Conservation (phyloP, 2,329 filamentous ascomycete genomes). For the Penicillium vulpinum region DNA sequence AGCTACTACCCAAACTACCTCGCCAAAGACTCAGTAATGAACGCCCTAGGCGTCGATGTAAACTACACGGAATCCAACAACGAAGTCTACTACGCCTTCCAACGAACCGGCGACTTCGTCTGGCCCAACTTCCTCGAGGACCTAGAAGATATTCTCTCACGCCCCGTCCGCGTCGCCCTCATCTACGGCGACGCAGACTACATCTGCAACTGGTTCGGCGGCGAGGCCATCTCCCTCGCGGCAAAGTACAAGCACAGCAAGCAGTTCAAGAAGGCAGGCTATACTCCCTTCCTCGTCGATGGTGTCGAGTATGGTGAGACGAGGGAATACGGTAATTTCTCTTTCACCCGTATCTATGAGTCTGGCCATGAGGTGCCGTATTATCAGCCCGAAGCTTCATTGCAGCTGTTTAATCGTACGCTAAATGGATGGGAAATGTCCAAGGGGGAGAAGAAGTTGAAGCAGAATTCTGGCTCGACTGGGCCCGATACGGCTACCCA, state of each 20-base stretch:
- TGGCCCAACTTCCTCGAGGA: conserved; percentile 62
- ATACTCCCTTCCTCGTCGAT: conserved; percentile 70
- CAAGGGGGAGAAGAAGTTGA: conserved; percentile 47
- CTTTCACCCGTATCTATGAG: conserved; percentile 66
- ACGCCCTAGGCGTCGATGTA: conserved; percentile 62
- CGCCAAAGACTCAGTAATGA: conserved; percentile 58
- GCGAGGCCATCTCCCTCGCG: conserved; percentile 68
- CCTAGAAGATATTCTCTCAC: conserved; percentile 60
- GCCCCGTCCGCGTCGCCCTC: conserved; percentile 67
- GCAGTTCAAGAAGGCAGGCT: conserved; percentile 67
- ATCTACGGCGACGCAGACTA: conserved; percentile 66
- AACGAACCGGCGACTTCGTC: conserved; percentile 60
- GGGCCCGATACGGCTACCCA: conserved; percentile 48
- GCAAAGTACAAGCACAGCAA: conserved; percentile 54
- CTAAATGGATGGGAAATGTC: conserved; percentile 58
- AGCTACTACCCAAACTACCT: conserved; percentile 64
- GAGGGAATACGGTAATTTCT: conserved; percentile 73
- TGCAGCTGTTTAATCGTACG: conserved; percentile 62
- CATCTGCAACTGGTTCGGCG: conserved; percentile 65
- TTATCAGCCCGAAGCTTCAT: conserved; percentile 59
- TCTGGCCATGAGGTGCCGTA: conserved; percentile 64
- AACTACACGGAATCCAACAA: conserved; percentile 56
- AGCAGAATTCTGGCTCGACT: conserved; percentile 39
- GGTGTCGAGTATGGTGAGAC: conserved; percentile 67
- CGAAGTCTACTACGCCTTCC: conserved; percentile 51